Evolutionary conservation across 805 yeast species (phyloP), one percentile per base, ranked within the genome.

Genomic region (Suhomyces xylopsoci): DNA sequence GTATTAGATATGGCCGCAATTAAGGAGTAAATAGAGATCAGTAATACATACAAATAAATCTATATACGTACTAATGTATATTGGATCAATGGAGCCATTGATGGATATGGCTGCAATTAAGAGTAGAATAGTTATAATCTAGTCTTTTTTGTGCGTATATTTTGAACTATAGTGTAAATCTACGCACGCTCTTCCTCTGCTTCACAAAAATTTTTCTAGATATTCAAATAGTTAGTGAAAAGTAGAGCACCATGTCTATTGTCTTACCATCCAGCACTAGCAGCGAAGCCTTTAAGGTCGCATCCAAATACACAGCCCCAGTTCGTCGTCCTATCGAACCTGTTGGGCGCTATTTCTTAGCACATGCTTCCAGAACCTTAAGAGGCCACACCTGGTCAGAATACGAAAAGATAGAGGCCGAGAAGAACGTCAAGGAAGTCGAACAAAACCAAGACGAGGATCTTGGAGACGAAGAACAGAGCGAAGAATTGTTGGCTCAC

Each of bases 361-460:
- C 97, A 49, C 99, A 94, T 67, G 98, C 98, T 54, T 85, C 96
- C 61, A 88, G 99, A 80, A 83, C 96, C 51, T 80, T 92, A 63
- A 85, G 97, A 76, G 97, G 97, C 70, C 97, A 96, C 77, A 90
- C 98, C 48, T 94, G 97, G 97, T 90, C 97, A 51, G 98, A 94
- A 76, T 94, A 83, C 67, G 99, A 94, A 77, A 86, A 88, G 70
- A 77, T 91, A 61, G 96, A 92, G 80, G 97, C 97, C 55, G 96
- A 87, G 68, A 85, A 83, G 74, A 89, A 89, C 72, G 96, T 88
- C 64, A 80, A 81, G 63, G 73, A 74, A 52, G 82, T 83, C 56
- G 96, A 88, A 62, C 87, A 81, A 61, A 67, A 81, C 56, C 73
- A 69, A 53, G 83, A 81, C 54, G 88, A 83, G 51, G 86, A 85